Evolutionary conservation across 768 basidiomycete genomes (phyloP), one percentile per base, ranked within the genome.

Genomic region (Amanita brunnescens): DNA sequence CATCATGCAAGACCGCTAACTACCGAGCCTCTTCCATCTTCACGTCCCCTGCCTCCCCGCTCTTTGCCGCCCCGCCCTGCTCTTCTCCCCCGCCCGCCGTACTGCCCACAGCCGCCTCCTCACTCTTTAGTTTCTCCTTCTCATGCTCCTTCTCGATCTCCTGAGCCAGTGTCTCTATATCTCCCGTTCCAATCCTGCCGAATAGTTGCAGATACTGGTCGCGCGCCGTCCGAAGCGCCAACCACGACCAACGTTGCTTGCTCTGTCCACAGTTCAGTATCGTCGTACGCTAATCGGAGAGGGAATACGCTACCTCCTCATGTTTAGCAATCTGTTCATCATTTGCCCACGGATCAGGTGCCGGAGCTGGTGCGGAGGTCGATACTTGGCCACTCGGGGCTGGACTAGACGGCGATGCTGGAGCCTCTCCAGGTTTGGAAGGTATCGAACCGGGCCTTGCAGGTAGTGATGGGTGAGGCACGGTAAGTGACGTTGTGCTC

Each of bases 101-200:
- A 34, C 59, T 64, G 20, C 52, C 54, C 45, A 63, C 63, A 5
- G 52, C 50, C 33, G 52, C 62, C 39, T 71, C 73, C 37, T 74
- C 72, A 26, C 63, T 67, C 53, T 67, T 70, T 55, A 68, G 60
- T 35, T 49, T 59, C 67, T 67, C 61, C 62, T 65, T 67, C 62
- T 67, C 67, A 56, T 72, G 74, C 50, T 72, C 71, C 45, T 70
- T 73, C 55, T 79, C 77, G 49, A 80, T 79, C 59, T 76, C 77
- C 41, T 70, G 64, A 6, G 66, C 66, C 33, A 80, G 73, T 14
- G 71, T 57, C 44, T 75, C 74, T 54, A 93, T 69, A 54, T 91
- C 87, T 6, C 87, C 88, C 5, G 80, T 81, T 14, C 86, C 87
- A 54, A 91, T 90, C 69, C 80, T 85, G n/a, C 81, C 77, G 56